phyloP scores from a whole-genome alignment of 2,329 filamentous ascomycete species.

The Botrytis tulipae region DNA sequence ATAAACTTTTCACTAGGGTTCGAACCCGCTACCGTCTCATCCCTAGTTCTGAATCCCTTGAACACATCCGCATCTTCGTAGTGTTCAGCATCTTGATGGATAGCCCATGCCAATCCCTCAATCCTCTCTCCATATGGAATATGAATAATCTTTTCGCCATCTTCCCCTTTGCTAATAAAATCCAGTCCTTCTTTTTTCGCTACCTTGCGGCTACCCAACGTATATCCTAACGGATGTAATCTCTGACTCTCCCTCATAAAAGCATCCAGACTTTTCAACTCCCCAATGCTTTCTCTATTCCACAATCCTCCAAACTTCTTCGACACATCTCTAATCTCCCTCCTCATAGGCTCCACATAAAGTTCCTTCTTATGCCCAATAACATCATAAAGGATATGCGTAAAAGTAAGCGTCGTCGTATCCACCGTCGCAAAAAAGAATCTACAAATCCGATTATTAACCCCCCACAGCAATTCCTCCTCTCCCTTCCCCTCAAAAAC shows the following conservation, averaged over 20 bases:
- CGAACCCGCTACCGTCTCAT: constrained; percentile 1
- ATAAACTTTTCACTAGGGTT: constrained; percentile 14
- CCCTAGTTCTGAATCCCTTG: constrained; percentile 4
- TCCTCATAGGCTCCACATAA: constrained; percentile 4
- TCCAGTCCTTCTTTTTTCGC: neutral
- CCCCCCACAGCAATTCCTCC: neutral
- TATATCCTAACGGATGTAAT: constrained; percentile 14
- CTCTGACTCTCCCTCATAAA: constrained; percentile 19
- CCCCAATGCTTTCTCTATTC: constrained; percentile 7
- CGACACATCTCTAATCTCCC: constrained; percentile 4
- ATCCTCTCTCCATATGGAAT: constrained; percentile 1
- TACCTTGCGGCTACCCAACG: constrained; percentile 15
- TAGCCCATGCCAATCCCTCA: constrained; percentile 4
- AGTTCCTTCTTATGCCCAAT: neutral
- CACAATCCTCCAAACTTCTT: constrained; percentile 3
- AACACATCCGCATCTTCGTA: constrained; percentile 9
- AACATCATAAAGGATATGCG: constrained; percentile 15
- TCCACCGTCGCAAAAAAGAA: constrained; percentile 17
- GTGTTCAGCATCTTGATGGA: constrained; percentile 7
- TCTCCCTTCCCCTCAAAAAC: neutral
- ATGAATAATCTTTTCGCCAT: constrained; percentile 1
- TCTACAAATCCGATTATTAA: neutral
- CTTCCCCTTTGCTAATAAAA: neutral
- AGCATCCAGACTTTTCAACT: constrained; percentile 5
- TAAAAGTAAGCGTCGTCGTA: constrained; percentile 15